A percentile compares a stretch with the other conserved stretches of the same genome.
Conservation (phyloP, 306 rosid genomes). For the Begonia fuchsioides region DNA sequence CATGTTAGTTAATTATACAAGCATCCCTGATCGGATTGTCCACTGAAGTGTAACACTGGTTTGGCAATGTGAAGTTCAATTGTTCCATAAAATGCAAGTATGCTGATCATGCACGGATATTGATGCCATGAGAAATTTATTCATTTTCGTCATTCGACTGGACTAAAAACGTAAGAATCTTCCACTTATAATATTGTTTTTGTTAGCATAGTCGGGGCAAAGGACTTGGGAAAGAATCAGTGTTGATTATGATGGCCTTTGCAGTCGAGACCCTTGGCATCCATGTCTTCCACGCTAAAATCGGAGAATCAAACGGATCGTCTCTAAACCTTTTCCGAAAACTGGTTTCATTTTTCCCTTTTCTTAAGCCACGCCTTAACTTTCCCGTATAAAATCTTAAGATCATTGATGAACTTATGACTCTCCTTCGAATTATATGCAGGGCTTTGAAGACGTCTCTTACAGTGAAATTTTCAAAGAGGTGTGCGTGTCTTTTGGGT, state of each 20-base stretch:
- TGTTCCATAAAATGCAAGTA: too few species aligned
- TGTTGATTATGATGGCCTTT: conserved; percentile 70
- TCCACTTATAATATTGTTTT: not conserved
- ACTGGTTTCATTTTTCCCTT: conserved; percentile 39
- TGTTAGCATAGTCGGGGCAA: conserved; percentile 76
- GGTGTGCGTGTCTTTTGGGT: conserved; percentile 29
- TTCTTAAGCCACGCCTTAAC: conserved; percentile 2
- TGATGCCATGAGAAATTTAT: too few species aligned
- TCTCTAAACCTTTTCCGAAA: conserved; percentile 62
- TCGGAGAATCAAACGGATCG: conserved; percentile 72
- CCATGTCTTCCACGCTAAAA: conserved; percentile 49
- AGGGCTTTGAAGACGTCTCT: conserved; percentile 75
- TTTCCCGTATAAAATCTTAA: not conserved
- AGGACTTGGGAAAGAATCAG: conserved; percentile 78
- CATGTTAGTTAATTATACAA: too few species aligned
- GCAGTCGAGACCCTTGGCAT: conserved; percentile 55
- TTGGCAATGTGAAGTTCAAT: too few species aligned
- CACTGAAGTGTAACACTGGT: too few species aligned
- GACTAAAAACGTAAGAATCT: not conserved
- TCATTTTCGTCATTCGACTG: not conserved
- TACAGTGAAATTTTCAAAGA: conserved; percentile 63
- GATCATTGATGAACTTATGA: not conserved
- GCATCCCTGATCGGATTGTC: too few species aligned
- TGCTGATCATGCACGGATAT: too few species aligned
- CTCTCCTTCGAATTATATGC: not conserved